These are phyloP conservation scores for Acer saccharum DNA, from an alignment of 345 rosid species.

Conservation along the genomic window DNA sequence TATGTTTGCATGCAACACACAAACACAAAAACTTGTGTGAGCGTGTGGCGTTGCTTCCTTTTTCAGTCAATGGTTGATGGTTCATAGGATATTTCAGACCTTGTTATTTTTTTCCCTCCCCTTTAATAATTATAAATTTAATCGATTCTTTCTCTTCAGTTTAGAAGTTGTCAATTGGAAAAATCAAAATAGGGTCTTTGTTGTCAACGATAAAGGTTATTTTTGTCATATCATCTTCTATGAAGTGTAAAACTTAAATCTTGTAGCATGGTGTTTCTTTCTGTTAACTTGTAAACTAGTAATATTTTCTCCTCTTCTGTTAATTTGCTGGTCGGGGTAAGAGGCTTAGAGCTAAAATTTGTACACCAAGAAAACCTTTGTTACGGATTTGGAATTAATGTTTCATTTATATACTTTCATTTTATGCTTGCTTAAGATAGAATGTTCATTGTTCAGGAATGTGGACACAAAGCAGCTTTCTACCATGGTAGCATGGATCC, in stretches of 20 bases:
- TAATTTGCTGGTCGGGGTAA: neutral
- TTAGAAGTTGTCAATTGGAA: neutral
- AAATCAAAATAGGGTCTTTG: neutral
- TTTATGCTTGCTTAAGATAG: constrained; percentile 16
- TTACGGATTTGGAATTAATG: constrained; percentile 9
- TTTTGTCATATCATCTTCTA: neutral
- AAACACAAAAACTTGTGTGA: neutral
- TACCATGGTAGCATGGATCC: constrained; percentile 97
- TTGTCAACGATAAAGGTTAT: neutral
- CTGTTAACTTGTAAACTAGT: neutral
- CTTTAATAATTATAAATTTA: neutral
- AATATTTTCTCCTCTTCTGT: neutral
- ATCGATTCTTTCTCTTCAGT: neutral
- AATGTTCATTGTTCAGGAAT: constrained; percentile 53
- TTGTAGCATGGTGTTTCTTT: neutral
- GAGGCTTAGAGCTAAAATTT: neutral
- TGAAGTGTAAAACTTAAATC: neutral
- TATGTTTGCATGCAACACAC: neutral
- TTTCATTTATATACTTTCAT: neutral
- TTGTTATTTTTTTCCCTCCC: neutral
- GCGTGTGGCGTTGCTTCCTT: neutral
- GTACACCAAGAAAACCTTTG: neutral
- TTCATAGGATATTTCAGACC: constrained; percentile 3
- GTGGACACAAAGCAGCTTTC: constrained; percentile 93
- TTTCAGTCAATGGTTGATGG: neutral